Base-by-base conservation (phyloP, 441 rosid genomes). In the Euphorbia celastroides region DNA sequence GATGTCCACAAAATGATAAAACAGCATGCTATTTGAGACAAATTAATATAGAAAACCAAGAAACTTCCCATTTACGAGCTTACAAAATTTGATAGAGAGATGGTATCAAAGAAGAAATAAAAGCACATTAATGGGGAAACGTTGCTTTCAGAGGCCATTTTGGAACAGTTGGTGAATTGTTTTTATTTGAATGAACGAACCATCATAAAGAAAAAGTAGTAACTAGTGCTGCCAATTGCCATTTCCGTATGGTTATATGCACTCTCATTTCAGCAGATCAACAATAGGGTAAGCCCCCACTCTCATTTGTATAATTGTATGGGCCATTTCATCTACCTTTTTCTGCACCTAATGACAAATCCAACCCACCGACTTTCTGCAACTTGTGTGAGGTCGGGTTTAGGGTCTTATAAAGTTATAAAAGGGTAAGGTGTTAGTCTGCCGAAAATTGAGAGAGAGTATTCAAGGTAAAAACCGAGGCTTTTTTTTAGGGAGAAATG, bases 261-360 rank as follows among this genome's bases (percentile, higher is more conserved):
- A n/a, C n/a, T n/a, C n/a, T n/a, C 66, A 31, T 48, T 62, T 32
- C 62, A 67, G 68, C 64, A 32, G 66, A 64, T 14, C 8, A 44
- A 7, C 50, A 62, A 57, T 58, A 67, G 23, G 63, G 58, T 31
- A 27, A 60, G 23, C 55, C 20, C 23, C 3, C 1, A 4, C 38
- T 9, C 38, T 9, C 38, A 1, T 42, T 19, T 8, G 7, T 51
- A 41, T 32, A 0, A 30, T 12, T 65, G 26, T 20, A 16, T 64
- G 56, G 57, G 75, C 38, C 68, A 34, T 41, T 30, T 73, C 74
- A 64, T 28, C 31, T 26, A 20, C 57, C 73, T 60, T 64, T 51
- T 71, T 64, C 38, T 36, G 46, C 34, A 50, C 41, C 58, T 74
- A 34, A 67, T 66, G 79, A 77, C 83, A 80, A 77, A 78, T 66